Evolutionary conservation across 2,329 filamentous ascomycete genomes (phyloP).

Genomic region (Penicillium vulpinum): DNA sequence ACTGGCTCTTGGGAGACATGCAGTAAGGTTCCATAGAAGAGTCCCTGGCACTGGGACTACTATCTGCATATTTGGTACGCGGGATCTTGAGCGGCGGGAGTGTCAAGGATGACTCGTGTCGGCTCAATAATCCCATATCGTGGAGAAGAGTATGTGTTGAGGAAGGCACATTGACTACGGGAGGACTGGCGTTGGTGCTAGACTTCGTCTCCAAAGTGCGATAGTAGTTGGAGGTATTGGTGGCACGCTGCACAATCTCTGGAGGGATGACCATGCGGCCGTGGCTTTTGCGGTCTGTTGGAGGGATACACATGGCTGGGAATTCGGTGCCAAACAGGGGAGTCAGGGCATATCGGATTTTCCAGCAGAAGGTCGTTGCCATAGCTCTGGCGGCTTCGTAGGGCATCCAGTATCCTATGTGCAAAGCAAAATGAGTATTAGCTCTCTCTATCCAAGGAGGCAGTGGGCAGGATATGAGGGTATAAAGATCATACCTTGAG

Average conservation of each 20-base stretch:
- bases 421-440: neutral
- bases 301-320: slow-evolving; percentile 66
- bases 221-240: slow-evolving; percentile 36
- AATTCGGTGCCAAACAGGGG: slow-evolving; percentile 88
- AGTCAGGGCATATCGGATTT: slow-evolving; percentile 80
- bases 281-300: slow-evolving; percentile 61
- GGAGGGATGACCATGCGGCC: slow-evolving; percentile 66
- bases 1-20: slow-evolving; percentile 43
- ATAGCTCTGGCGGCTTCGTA: slow-evolving; percentile 82
- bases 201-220: slow-evolving; percentile 31
- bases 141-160: slow-evolving; percentile 19
- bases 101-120: neutral
- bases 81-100: slow-evolving; percentile 16
- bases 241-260: slow-evolving; percentile 55
- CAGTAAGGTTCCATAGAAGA: slow-evolving; percentile 41
- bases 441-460: neutral
- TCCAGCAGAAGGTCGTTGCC: slow-evolving; percentile 84
- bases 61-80: slow-evolving; percentile 29
- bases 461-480: slow-evolving; percentile 7
- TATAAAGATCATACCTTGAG: slow-evolving; percentile 69
- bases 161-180: slow-evolving; percentile 4
- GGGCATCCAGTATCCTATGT: slow-evolving; percentile 91
- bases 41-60: slow-evolving; percentile 43
- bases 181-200: neutral
- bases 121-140: neutral